Base-by-base conservation (phyloP, 345 rosid species). In the Populus davidiana region DNA sequence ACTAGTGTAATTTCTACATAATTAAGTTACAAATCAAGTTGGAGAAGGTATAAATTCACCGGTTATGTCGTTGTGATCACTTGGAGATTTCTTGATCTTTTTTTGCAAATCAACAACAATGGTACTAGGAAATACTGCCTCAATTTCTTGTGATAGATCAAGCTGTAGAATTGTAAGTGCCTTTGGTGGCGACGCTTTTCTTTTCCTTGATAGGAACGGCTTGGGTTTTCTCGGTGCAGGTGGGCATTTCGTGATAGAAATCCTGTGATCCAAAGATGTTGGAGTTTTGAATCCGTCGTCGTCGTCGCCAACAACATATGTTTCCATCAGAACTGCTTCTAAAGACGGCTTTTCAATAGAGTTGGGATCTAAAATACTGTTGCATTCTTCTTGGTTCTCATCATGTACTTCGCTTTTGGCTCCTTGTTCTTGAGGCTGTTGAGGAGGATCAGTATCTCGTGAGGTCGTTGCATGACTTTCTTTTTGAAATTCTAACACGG, bases 11-110 rank as follows among this genome's bases (percentile, higher is more conserved):
- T 38, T 8, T 41, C 12, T 54, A 38, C 18, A 61, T 65, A 25
- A 11, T 21, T 41, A 41, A 41, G 14, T 41, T 41, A 41, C 44
- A 41, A 41, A 41, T 41, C 44, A 41, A 41, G 12, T 41, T 41
- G 44, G 44, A 41, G 44, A 41, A 41, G 44, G 14, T 2, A 41
- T 41, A 41, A 41, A 41, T 41, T 41, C 44, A 41, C 44, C 14
- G 14, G 44, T 41, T 10, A 41, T 10, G 44, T 41, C 44, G 44
- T 83, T 83, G n/a, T n/a, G n/a, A 36, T 80, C 83, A 65, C 75
- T 83, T 80, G 94, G 81, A 71, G 91, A 82, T 88, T 82, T 91
- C 90, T 89, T 93, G 84, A 88, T 86, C 86, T 85, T 78, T 36
- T 81, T 76, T 50, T 81, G 6, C 13, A 63, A 43, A 69, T 61